phyloP scores from a whole-genome alignment of 495 filamentous ascomycete species.

The Astrothelium macrocarpum region DNA sequence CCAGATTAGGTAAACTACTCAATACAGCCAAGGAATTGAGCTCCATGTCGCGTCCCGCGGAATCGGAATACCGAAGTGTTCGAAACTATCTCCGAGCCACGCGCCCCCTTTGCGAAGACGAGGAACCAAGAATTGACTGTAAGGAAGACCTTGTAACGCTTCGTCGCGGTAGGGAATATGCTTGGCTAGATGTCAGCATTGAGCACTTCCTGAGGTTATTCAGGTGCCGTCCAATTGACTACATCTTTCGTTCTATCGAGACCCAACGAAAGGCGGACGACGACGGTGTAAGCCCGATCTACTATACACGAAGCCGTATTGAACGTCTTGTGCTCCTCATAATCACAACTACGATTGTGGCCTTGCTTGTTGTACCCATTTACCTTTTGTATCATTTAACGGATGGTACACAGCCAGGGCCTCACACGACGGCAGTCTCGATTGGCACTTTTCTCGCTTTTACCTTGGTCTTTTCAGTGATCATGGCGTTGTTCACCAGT shows the following conservation, averaged over 20 bases:
- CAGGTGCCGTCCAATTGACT: neutral
- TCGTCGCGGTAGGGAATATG: constrained; percentile 21
- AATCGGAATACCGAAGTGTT: constrained; percentile 20
- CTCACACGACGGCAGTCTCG: constrained; percentile 10
- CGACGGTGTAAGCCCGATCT: constrained; percentile 1
- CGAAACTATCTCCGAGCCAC: constrained; percentile 14
- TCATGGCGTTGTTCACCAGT: constrained; percentile 25
- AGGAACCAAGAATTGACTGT: constrained; percentile 15
- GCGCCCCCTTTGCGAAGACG: constrained; percentile 15
- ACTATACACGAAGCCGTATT: constrained; percentile 15
- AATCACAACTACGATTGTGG: constrained; percentile 19
- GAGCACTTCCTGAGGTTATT: constrained; percentile 14
- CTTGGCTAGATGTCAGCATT: constrained; percentile 19
- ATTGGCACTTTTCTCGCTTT: constrained; percentile 25
- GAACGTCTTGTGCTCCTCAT: constrained; percentile 14
- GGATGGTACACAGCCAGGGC: neutral
- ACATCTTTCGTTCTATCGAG: constrained; percentile 3
- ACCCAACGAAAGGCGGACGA: constrained; percentile 1
- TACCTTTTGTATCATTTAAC: constrained; percentile 20
- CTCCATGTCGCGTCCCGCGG: constrained; percentile 13
- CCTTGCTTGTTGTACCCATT: constrained; percentile 23
- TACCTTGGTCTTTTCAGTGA: constrained; percentile 26
- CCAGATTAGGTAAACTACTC: constrained; percentile 9
- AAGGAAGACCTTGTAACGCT: constrained; percentile 26
- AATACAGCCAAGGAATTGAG: constrained; percentile 22